Percentiles rank a stretch among this genome's conserved stretches.
Evolutionary conservation across 345 rosid species (phyloP).

Genomic region (Eucalyptus decipiens): DNA sequence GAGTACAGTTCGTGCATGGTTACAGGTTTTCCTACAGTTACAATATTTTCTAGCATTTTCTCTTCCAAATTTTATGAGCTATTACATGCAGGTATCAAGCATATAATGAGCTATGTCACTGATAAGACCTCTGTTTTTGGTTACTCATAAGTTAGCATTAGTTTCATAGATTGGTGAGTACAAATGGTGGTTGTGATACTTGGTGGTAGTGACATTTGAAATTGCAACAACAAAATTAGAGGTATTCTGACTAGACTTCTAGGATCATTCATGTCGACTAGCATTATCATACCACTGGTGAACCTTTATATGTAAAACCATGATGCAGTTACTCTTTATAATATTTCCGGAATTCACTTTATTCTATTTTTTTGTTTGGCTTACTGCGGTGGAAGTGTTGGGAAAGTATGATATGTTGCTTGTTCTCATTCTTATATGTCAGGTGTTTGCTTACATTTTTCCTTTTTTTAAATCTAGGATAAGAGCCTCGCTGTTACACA

Average conservation of each 20-base stretch:
- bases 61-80: not conserved
- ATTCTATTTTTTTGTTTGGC: not conserved
- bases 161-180: not conserved
- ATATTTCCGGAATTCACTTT: not conserved
- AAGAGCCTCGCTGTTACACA: conserved; percentile 53
- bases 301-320: not conserved
- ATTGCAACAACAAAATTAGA: not conserved
- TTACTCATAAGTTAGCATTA: not conserved
- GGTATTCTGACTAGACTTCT: not conserved
- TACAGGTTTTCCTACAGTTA: conserved; percentile 23
- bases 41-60: not conserved
- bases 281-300: not conserved
- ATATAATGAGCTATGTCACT: not conserved
- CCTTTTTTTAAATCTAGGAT: conserved; percentile 6
- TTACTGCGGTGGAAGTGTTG: not conserved
- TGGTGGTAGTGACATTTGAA: not conserved
- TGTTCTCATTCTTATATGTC: not conserved
- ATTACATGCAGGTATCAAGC: not conserved
- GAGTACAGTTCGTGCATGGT: conserved; percentile 55
- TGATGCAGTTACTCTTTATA: not conserved
- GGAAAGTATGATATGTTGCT: not conserved
- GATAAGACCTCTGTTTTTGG: not conserved
- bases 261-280: not conserved
- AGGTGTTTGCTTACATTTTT: not conserved
- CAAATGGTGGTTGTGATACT: not conserved